Percentiles rank a stretch among this genome's conserved stretches.
phyloP scores from a whole-genome alignment of 306 rosid genomes.

The Acacia crassicarpa region DNA sequence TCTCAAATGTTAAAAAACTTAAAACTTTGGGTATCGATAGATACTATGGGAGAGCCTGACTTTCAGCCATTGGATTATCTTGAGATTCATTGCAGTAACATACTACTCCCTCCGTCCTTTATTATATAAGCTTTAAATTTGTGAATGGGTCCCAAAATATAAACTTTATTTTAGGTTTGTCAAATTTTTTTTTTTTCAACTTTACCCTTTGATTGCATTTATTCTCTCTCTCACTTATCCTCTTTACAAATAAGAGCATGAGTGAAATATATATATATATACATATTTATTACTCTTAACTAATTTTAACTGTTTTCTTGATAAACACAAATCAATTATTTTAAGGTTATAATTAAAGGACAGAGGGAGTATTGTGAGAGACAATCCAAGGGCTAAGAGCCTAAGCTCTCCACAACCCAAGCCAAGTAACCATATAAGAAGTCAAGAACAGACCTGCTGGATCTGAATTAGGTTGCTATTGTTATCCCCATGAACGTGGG shows the following conservation, averaged over 20 bases:
- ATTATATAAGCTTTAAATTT: too few species aligned
- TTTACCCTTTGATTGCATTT: too few species aligned
- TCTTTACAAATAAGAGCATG: too few species aligned
- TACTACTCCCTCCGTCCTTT: not conserved
- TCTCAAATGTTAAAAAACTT: slow-evolving; percentile 9
- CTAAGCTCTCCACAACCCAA: not conserved
- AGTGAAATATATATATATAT: too few species aligned
- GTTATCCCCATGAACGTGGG: slow-evolving; percentile 69
- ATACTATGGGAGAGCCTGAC: not conserved
- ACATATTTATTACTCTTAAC: too few species aligned
- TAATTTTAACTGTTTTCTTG: too few species aligned
- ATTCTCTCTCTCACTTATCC: too few species aligned
- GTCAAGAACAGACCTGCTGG: slow-evolving; percentile 59
- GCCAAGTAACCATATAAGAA: not conserved
- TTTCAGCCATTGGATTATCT: not conserved
- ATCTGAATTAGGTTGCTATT: slow-evolving; percentile 61
- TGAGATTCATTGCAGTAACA: not conserved
- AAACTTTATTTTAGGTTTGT: too few species aligned
- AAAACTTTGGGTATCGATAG: not conserved
- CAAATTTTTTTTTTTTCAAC: too few species aligned
- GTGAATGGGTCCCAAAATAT: too few species aligned
- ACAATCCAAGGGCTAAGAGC: not conserved
- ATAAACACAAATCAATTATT: too few species aligned
- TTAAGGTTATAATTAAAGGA: too few species aligned
- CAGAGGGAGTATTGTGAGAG: not conserved